phyloP scores from a whole-genome alignment of 164 flowering plant species.

The Saururus chinensis region DNA sequence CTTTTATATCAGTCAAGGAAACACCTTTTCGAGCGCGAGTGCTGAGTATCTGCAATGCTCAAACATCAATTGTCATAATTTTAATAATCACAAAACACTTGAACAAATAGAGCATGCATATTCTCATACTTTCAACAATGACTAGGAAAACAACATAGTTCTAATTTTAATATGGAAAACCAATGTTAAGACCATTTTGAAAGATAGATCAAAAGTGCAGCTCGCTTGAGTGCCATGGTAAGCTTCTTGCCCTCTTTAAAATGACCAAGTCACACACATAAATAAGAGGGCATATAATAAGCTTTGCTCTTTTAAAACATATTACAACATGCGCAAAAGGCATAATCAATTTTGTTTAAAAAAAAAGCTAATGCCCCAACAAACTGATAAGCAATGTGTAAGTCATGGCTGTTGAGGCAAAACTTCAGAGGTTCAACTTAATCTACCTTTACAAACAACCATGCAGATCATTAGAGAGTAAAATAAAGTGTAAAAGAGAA shows the following conservation, averaged over 20 bases:
- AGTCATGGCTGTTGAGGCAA: not conserved
- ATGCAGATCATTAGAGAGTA: not conserved
- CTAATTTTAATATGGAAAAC: too few species aligned
- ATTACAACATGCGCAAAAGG: not conserved
- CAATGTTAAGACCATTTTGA: too few species aligned
- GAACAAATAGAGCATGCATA: too few species aligned
- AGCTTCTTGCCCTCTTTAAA: not conserved
- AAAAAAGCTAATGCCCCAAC: not conserved
- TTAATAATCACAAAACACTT: not conserved
- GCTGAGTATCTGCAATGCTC: conserved; percentile 55
- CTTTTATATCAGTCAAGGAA: conserved; percentile 59
- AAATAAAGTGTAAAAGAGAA: not conserved
- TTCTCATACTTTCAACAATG: too few species aligned
- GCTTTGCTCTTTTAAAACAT: not conserved
- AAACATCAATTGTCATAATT: not conserved
- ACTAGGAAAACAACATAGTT: too few species aligned
- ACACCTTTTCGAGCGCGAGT: conserved; percentile 93
- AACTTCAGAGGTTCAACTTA: not conserved
- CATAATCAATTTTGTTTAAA: not conserved
- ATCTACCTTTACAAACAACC: not conserved
- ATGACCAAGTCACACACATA: not conserved
- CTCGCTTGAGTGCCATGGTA: not conserved
- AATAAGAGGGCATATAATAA: not conserved
- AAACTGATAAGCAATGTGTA: not conserved
- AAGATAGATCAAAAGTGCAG: not conserved